Percentiles rank a stretch among this genome's conserved stretches.
Conservation (phyloP, 129 eudicot species). For the Lactuca sativa region DNA sequence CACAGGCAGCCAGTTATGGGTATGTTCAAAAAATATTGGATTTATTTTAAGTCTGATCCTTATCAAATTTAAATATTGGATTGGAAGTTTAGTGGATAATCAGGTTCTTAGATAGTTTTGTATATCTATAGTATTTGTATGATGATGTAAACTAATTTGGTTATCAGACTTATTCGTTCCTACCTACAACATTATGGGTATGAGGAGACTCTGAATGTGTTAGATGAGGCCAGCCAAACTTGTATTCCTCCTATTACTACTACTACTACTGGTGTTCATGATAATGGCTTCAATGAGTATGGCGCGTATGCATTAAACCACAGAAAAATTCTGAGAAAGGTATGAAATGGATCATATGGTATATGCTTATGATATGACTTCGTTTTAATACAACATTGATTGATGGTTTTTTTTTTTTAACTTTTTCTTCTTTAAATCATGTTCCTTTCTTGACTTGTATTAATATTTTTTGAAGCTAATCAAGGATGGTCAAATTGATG, state of each 20-base stretch:
- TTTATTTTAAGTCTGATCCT: neutral
- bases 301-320: slow-evolving; percentile 51
- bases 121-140: slow-evolving; percentile 2
- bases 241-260: slow-evolving; percentile 65
- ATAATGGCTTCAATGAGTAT: slow-evolving; percentile 59
- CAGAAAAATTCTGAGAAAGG: slow-evolving; percentile 85
- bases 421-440: neutral
- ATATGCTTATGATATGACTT: too few species aligned
- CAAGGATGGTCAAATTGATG: slow-evolving; percentile 77
- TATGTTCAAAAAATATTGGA: slow-evolving; percentile 26
- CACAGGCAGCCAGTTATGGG: slow-evolving; percentile 76
- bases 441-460: neutral
- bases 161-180: slow-evolving; percentile 77
- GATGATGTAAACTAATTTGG: slow-evolving; percentile 7
- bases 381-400: too few species aligned
- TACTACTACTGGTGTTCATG: slow-evolving; percentile 31
- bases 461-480: slow-evolving; percentile 58
- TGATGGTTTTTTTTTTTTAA: too few species aligned
- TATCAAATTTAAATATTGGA: neutral
- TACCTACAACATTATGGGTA: slow-evolving; percentile 93
- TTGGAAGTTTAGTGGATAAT: neutral
- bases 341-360: slow-evolving; percentile 23
- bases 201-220: slow-evolving; percentile 72
- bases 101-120: slow-evolving; percentile 7
- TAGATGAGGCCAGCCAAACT: slow-evolving; percentile 68